Percentiles rank a stretch among this genome's conserved stretches.
These are phyloP conservation scores for Neopestalotiopsis sp. DNA, from an alignment of 2,329 filamentous ascomycete genomes.

Conservation along the genomic window DNA sequence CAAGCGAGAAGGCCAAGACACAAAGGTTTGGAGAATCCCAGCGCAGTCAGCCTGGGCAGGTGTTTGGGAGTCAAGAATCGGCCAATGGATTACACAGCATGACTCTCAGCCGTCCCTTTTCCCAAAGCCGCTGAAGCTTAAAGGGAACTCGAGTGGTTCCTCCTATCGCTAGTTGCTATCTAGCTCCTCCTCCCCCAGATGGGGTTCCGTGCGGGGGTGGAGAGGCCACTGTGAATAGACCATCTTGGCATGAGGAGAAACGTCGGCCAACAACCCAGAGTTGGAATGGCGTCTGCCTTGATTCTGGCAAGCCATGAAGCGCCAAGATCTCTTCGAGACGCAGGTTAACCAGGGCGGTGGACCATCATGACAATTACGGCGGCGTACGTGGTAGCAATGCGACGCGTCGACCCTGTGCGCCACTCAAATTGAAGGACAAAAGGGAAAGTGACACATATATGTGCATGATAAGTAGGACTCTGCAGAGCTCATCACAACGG, in stretches of 20 bases:
- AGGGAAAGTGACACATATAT: neutral
- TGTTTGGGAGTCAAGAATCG: neutral
- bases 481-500: neutral
- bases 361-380: neutral
- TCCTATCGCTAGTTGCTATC: neutral
- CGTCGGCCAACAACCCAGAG: neutral
- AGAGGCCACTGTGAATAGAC: neutral
- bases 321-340: neutral
- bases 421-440: neutral
- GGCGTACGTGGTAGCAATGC: neutral
- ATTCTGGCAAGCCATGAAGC: neutral
- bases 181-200: neutral
- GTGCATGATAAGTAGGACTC: constrained; percentile 1
- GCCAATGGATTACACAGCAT: neutral
- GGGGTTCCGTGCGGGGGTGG: neutral
- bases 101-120: neutral
- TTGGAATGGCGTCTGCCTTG: neutral
- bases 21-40: neutral
- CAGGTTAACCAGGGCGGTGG: neutral
- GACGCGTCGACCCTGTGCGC: neutral
- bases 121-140: neutral
- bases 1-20: neutral
- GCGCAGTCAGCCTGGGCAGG: neutral
- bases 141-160: neutral
- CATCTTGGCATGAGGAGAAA: constrained; percentile 1